Evolutionary conservation across 495 filamentous ascomycete species (phyloP).

Genomic region (Aspergillus diversus): DNA sequence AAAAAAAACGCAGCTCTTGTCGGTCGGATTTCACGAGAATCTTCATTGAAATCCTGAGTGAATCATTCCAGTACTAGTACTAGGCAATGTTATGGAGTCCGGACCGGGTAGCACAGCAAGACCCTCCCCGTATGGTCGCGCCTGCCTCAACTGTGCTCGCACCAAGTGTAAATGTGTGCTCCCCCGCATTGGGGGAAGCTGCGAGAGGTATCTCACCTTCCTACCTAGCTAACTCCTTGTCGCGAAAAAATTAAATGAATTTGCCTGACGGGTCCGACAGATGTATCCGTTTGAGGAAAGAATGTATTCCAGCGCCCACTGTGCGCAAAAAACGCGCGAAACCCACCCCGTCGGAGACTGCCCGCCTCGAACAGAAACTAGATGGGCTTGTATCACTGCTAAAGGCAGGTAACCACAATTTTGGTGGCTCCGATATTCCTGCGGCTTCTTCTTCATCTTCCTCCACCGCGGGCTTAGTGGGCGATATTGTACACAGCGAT

Average conservation of each 20-base stretch:
- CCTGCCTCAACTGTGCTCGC: slow-evolving; percentile 53
- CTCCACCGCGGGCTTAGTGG: not conserved
- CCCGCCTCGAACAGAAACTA: slow-evolving; percentile 48
- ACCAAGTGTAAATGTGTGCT: slow-evolving; percentile 57
- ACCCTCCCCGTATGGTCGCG: slow-evolving; percentile 49
- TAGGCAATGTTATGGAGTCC: not conserved
- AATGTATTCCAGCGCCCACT: slow-evolving; percentile 34
- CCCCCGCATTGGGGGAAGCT: slow-evolving; percentile 33
- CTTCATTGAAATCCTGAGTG: no score
- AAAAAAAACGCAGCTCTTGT: no score
- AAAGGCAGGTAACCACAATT: slow-evolving; percentile 20
- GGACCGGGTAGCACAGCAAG: not conserved
- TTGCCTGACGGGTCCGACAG: slow-evolving; percentile 24
- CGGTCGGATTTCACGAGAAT: no score
- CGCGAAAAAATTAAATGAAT: not conserved
- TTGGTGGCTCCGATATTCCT: not conserved
- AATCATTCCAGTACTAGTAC: no score
- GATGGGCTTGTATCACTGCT: slow-evolving; percentile 49
- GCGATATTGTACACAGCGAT: not conserved
- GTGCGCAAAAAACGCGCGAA: slow-evolving; percentile 26
- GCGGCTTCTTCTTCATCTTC: not conserved
- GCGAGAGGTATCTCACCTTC: slow-evolving; percentile 41
- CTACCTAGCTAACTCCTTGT: not conserved
- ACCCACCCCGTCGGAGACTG: slow-evolving; percentile 19
- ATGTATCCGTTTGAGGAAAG: slow-evolving; percentile 44